phyloP scores from a whole-genome alignment of 2,329 filamentous ascomycete species.

The Verticillium albo-atrum region DNA sequence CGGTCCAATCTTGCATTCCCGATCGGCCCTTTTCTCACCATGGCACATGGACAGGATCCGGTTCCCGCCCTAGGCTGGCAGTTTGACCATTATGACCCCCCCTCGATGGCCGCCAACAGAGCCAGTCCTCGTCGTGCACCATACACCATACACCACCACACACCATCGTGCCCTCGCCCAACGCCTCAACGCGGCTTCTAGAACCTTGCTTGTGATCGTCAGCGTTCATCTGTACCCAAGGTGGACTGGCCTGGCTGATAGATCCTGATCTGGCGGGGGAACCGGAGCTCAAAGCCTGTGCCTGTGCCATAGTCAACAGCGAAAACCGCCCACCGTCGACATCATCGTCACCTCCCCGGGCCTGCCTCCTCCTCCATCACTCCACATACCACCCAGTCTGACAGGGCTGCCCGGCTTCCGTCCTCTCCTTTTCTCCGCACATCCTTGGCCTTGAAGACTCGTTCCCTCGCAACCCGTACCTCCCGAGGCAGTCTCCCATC shows the following conservation, averaged over 20 bases:
- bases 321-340: not conserved
- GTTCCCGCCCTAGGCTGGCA: not conserved
- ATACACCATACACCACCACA: not conserved
- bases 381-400: not conserved
- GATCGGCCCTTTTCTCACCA: slow-evolving; percentile 2
- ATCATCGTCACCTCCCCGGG: not conserved
- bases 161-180: not conserved
- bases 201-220: not conserved
- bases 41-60: not conserved
- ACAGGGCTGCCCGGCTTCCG: not conserved
- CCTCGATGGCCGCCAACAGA: not conserved
- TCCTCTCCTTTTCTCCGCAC: not conserved
- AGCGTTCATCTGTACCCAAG: not conserved
- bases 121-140: not conserved
- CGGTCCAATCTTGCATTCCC: not conserved
- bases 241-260: not conserved
- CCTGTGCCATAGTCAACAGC: not conserved
- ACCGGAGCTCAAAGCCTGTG: not conserved
- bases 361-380: not conserved
- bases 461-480: not conserved
- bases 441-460: not conserved
- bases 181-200: not conserved
- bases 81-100: not conserved
- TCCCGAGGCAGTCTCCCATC: not conserved
- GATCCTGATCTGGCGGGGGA: not conserved